phyloP scores from a whole-genome alignment of 345 rosid genomes.

The Syzygium aqueum region DNA sequence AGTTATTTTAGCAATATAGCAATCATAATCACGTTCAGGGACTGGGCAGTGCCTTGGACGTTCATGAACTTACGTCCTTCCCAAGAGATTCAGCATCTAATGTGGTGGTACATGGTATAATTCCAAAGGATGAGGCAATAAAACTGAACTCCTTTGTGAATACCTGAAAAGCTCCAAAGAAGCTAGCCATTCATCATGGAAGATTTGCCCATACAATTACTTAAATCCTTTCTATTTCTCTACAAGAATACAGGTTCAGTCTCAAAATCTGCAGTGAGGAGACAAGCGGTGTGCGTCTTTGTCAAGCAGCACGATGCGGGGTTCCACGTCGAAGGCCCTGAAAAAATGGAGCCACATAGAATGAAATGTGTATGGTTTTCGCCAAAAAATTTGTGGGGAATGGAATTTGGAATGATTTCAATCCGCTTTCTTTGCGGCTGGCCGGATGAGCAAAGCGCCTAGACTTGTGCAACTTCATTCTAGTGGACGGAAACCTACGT shows the following conservation, averaged over 20 bases:
- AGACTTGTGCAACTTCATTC: constrained; percentile 58
- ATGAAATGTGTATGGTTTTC: neutral
- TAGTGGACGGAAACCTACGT: constrained; percentile 63
- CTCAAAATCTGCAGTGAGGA: neutral
- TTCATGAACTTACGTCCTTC: too few relatives aligned
- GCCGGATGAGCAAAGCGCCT: constrained; percentile 24
- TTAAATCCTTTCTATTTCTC: neutral
- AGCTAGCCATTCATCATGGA: neutral
- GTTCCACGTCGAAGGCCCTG: neutral
- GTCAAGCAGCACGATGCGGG: neutral
- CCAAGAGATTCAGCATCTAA: too few relatives aligned
- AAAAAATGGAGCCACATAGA: neutral
- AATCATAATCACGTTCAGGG: too few relatives aligned
- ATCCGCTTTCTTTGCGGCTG: constrained; percentile 3
- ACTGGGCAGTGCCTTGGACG: too few relatives aligned
- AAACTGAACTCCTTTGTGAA: neutral
- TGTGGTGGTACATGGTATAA: too few relatives aligned
- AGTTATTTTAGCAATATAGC: neutral
- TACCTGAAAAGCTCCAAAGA: neutral
- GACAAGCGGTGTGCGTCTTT: neutral
- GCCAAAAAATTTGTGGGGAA: accelerated
- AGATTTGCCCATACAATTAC: neutral
- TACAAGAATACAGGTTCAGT: neutral
- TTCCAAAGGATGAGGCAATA: too few relatives aligned
- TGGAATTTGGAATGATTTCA: neutral